Evolutionary conservation across 1,139 yeast species (phyloP).

Genomic region (Eremothecium coryli): DNA sequence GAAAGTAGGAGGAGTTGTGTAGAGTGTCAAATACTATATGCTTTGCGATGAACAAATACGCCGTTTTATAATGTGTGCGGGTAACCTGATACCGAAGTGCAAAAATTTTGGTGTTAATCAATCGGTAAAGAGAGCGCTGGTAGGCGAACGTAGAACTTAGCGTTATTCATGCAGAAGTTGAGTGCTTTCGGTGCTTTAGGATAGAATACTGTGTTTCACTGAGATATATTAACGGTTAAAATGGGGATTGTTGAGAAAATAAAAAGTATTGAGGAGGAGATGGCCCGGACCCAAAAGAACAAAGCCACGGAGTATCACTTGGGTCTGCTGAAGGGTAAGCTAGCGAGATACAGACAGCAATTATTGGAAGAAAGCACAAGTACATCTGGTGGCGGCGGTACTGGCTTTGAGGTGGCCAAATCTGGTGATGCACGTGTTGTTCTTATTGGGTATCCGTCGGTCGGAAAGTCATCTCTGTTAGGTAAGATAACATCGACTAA

Average conservation of each 20-base stretch:
- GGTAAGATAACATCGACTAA: constrained; percentile 85
- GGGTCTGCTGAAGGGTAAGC: constrained; percentile 86
- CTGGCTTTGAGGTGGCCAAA: constrained; percentile 91
- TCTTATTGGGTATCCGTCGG: constrained; percentile 93
- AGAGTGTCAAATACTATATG: neutral
- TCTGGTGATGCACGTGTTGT: constrained; percentile 96
- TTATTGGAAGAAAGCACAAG: constrained; percentile 76
- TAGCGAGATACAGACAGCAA: constrained; percentile 90
- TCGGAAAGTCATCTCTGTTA: constrained; percentile 87
- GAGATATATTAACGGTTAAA: constrained; percentile 5
- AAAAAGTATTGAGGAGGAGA: constrained; percentile 83
- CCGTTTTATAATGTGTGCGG: too few species aligned
- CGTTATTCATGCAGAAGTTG: too few species aligned
- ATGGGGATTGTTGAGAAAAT: constrained; percentile 56
- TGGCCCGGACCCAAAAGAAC: constrained; percentile 91
- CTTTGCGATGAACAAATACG: too few species aligned
- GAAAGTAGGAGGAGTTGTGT: too few species aligned
- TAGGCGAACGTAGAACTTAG: too few species aligned
- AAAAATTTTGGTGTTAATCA: too few species aligned
- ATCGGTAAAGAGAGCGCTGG: too few species aligned
- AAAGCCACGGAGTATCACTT: constrained; percentile 97
- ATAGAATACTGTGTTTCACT: too few species aligned
- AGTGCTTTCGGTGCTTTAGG: too few species aligned
- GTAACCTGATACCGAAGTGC: too few species aligned
- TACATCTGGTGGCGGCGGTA: constrained; percentile 58